A percentile compares a stretch with the other conserved stretches of the same genome.
Conservation (phyloP, 257 asterid genomes). For the Ajuga chamaepitys region DNA sequence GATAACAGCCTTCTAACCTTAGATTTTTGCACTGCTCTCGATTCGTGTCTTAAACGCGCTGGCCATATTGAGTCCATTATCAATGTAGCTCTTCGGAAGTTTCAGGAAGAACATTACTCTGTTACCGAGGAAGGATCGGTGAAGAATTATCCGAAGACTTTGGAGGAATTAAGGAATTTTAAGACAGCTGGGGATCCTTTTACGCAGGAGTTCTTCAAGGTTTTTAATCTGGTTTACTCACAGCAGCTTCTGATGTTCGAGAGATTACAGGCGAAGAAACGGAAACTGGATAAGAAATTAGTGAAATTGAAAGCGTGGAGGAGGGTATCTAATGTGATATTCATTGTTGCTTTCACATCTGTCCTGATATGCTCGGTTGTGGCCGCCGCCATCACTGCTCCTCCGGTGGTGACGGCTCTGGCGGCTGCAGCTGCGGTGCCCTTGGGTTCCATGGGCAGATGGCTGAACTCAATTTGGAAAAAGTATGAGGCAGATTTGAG, state of each 20-base stretch:
- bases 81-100: constrained; percentile 46
- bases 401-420: constrained; percentile 68
- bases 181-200: constrained; percentile 64
- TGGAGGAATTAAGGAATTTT: constrained; percentile 60
- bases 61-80: constrained; percentile 55
- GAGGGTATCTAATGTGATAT: constrained; percentile 61
- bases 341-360: constrained; percentile 55
- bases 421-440: constrained; percentile 89
- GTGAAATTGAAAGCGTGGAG: constrained; percentile 50
- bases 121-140: not conserved
- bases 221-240: constrained; percentile 40
- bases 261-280: constrained; percentile 46
- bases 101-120: constrained; percentile 43
- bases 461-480: constrained; percentile 71
- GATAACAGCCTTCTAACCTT: constrained; percentile 61
- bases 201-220: constrained; percentile 49
- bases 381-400: constrained; percentile 81
- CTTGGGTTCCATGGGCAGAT: constrained; percentile 69
- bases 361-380: constrained; percentile 74
- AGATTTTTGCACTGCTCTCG: constrained; percentile 76
- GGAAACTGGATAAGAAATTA: constrained; percentile 52
- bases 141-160: constrained; percentile 38
- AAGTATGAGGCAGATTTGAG: constrained; percentile 49
- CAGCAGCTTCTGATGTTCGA: constrained; percentile 52
- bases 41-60: constrained; percentile 58